Evolutionary conservation across 2,329 filamentous ascomycete genomes (phyloP), one percentile per base, ranked within the genome.

Genomic region (Aschersonia sp.): DNA sequence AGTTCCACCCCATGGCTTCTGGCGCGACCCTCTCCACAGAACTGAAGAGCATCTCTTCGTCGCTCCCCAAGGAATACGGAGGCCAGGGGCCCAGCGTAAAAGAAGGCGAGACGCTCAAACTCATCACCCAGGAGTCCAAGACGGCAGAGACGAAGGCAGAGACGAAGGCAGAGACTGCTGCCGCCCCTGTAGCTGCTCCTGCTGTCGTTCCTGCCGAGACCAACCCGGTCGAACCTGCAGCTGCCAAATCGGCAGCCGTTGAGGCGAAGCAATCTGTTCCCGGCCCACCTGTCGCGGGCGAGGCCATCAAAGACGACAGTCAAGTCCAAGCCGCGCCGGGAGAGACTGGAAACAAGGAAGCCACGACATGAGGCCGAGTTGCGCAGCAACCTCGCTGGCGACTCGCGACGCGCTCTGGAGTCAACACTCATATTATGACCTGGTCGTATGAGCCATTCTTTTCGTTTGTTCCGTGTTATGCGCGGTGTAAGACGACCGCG

Each of bases 1-100:
- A 88, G 62, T 87, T 88, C 66, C 83, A 87, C 58, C 84, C 84
- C 43, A 79, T 89, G 68, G 73, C 75, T 52, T 85, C 84, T 56
- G 88, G 89, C 29, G 76, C 68, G 42, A 78, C 77, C 49, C 70
- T 96, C 45, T 79, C 78, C 14, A 69, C 69, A 10, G 76, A 79
- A 63, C 69, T 79, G n/a, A 64, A 70, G 44, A 59, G 58, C 3
- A 69, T 92, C 49, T 80, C 77, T 10, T 68, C 75, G 44, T 72
- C 76, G 43, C 67, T 96, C 45, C 87, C 88, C 2, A 73, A 75
- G 54, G 78, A 75, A 51, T 96, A 96, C 60, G 90, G 89, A 49
- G 90, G 89, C 30, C 80, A 81, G 56, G 83, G 78, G 45, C 57
- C 60, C 11, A 63, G 58, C 41, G 64, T 69, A 47, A 67, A 63